A percentile compares a stretch with the other conserved stretches of the same genome.
Evolutionary conservation across 169 alveolate genomes (phyloP).

Genomic region (Plasmodium vivax): DNA sequence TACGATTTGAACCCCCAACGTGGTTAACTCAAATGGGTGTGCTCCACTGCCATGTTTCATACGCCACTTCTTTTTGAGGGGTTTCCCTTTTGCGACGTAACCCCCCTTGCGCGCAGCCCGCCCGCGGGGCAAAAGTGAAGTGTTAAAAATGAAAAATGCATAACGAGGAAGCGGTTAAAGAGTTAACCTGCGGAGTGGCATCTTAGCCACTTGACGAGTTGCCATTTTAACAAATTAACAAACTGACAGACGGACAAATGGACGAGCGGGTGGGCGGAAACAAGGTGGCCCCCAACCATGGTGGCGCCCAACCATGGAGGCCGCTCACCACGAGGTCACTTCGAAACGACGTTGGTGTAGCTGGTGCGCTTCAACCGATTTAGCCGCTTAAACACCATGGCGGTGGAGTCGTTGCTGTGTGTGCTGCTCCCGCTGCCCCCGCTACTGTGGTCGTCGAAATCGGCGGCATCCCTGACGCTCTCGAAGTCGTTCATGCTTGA

Average conservation of each 20-base stretch:
- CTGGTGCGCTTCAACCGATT: conserved; percentile 57
- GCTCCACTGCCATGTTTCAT: neutral
- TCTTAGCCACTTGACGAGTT: neutral
- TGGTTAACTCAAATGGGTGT: neutral
- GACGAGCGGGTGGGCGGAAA: neutral
- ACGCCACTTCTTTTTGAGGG: neutral
- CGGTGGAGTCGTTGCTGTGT: conserved; percentile 55
- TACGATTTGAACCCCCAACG: neutral
- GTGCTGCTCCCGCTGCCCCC: conserved; percentile 14
- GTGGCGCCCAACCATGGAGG: no score
- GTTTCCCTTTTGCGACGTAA: neutral
- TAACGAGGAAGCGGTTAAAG: neutral
- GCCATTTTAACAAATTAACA: neutral
- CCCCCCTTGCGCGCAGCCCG: neutral
- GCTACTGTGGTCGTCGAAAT: neutral
- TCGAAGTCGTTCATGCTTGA: conserved; percentile 50
- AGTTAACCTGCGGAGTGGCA: neutral
- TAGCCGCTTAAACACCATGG: conserved; percentile 40
- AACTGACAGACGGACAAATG: neutral
- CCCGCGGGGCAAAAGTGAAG: neutral
- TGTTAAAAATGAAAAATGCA: neutral
- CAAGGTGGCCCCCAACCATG: neutral
- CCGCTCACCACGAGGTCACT: neutral
- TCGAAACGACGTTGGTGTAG: conserved; percentile 51
- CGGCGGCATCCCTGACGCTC: conserved; percentile 18